A percentile compares a stretch with the other conserved stretches of the same genome.
These are phyloP conservation scores for Trichoderma sp. DNA, from an alignment of 2,329 filamentous ascomycete genomes.

Conservation along the genomic window DNA sequence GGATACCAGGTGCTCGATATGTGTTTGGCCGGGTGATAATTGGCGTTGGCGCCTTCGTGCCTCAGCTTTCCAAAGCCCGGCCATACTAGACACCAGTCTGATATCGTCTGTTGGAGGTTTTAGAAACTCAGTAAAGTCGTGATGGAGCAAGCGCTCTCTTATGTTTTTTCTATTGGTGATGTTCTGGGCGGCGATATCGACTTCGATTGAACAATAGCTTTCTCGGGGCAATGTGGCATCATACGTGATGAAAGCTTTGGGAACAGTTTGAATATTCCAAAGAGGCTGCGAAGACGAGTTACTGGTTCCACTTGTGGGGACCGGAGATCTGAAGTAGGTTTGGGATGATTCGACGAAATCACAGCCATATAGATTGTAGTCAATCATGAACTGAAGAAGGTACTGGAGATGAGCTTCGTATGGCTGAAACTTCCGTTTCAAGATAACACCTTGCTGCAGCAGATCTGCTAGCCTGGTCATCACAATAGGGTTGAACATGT, in stretches of 20 bases:
- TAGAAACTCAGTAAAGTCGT: slow-evolving; percentile 78
- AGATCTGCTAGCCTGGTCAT: slow-evolving; percentile 89
- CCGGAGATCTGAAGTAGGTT: slow-evolving; percentile 71
- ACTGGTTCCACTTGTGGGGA: slow-evolving; percentile 69
- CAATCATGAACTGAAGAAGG: slow-evolving; percentile 94
- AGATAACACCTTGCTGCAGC: slow-evolving; percentile 81
- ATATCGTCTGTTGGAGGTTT: slow-evolving; percentile 65
- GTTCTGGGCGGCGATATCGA: slow-evolving; percentile 85
- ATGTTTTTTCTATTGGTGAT: slow-evolving; percentile 82
- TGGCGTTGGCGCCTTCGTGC: slow-evolving; percentile 73
- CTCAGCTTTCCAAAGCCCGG: slow-evolving; percentile 89
- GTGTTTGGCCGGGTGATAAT: slow-evolving; percentile 60
- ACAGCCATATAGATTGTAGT: slow-evolving; percentile 97
- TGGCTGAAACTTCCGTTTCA: slow-evolving; percentile 83
- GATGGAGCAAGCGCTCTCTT: slow-evolving; percentile 75
- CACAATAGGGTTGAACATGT: slow-evolving; percentile 82
- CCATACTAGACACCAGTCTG: slow-evolving; percentile 92
- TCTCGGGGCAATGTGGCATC: slow-evolving; percentile 68
- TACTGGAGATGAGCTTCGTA: slow-evolving; percentile 95
- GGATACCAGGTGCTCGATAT: slow-evolving; percentile 60
- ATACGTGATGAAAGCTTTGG: slow-evolving; percentile 51
- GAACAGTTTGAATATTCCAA: slow-evolving; percentile 80
- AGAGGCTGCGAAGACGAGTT: slow-evolving; percentile 60
- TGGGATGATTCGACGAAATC: slow-evolving; percentile 76
- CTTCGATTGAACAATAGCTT: slow-evolving; percentile 86